Percentiles rank a stretch among this genome's conserved stretches.
Conservation (phyloP, 176 grass and related monocot species). For the Oryza coarctata region DNA sequence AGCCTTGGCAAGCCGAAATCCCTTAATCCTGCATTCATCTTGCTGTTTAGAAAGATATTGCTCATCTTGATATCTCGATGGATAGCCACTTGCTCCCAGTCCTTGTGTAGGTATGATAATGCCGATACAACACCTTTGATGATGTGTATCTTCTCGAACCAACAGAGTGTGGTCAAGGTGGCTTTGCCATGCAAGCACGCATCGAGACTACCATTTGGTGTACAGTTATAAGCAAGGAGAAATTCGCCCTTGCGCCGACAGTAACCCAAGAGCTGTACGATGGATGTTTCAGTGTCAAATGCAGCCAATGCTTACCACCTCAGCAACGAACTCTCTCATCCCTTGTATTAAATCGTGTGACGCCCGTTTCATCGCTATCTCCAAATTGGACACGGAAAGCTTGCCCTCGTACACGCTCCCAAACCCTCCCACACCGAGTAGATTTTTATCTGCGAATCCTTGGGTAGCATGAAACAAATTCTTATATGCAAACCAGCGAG, state of each 20-base stretch:
- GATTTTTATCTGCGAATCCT: conserved; percentile 11
- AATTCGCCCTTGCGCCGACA: conserved; percentile 35
- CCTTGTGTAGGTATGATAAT: conserved; percentile 33
- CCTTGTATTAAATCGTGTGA: conserved; percentile 33
- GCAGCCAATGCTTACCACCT: conserved; percentile 35
- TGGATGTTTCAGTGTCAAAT: conserved; percentile 22
- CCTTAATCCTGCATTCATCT: neutral
- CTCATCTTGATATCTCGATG: conserved; percentile 21
- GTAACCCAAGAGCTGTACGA: conserved; percentile 18
- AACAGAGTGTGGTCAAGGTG: neutral
- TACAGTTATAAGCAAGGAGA: conserved; percentile 28
- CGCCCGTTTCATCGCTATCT: conserved; percentile 36
- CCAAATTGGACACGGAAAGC: neutral
- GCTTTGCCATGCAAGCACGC: neutral
- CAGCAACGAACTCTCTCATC: conserved; percentile 31
- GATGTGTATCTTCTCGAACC: conserved; percentile 8
- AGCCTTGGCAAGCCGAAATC: neutral
- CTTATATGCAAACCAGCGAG: conserved; percentile 31
- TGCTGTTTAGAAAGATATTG: neutral
- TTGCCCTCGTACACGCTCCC: conserved; percentile 36
- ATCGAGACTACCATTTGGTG: conserved; percentile 33
- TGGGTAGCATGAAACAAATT: conserved; percentile 34
- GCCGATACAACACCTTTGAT: conserved; percentile 19
- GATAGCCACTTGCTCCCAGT: conserved; percentile 32
- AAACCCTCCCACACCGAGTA: conserved; percentile 38